Percentiles rank a stretch among this genome's conserved stretches.
These are phyloP conservation scores for Akebia trifoliata DNA, from an alignment of 164 flowering plant genomes.

Conservation along the genomic window DNA sequence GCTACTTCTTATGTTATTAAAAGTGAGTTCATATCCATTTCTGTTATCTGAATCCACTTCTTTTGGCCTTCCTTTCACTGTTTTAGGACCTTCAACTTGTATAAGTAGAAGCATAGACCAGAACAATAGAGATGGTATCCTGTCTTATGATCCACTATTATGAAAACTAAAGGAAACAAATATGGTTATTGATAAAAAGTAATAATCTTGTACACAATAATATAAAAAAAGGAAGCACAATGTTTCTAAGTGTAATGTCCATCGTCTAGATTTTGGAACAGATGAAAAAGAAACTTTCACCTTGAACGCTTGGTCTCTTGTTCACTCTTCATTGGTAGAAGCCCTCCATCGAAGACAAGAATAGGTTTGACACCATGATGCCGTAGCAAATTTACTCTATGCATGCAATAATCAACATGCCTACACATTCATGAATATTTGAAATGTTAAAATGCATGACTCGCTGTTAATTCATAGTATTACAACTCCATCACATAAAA, in stretches of 20 bases:
- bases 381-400: slow-evolving; percentile 78
- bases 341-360: slow-evolving; percentile 95
- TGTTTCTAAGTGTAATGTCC: not conserved
- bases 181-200: too few species aligned
- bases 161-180: too few species aligned
- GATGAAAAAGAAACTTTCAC: slow-evolving; percentile 25
- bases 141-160: too few species aligned
- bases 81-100: too few species aligned
- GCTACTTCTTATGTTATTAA: too few species aligned
- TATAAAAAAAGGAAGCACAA: not conserved
- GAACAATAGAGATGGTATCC: too few species aligned
- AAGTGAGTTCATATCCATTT: too few species aligned
- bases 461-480: not conserved
- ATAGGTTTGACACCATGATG: slow-evolving; percentile 88
- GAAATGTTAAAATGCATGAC: slow-evolving; percentile 1
- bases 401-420: slow-evolving; percentile 97
- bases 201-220: too few species aligned
- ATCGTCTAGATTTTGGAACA: not conserved
- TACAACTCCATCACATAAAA: not conserved
- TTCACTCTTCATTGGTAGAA: slow-evolving; percentile 88
- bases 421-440: slow-evolving; percentile 32
- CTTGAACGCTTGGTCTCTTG: slow-evolving; percentile 93
- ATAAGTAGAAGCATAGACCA: too few species aligned
- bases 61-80: too few species aligned
- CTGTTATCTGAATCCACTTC: too few species aligned